Conservation (phyloP, 2,329 filamentous ascomycete species). For the Fusarium sambucinum region DNA sequence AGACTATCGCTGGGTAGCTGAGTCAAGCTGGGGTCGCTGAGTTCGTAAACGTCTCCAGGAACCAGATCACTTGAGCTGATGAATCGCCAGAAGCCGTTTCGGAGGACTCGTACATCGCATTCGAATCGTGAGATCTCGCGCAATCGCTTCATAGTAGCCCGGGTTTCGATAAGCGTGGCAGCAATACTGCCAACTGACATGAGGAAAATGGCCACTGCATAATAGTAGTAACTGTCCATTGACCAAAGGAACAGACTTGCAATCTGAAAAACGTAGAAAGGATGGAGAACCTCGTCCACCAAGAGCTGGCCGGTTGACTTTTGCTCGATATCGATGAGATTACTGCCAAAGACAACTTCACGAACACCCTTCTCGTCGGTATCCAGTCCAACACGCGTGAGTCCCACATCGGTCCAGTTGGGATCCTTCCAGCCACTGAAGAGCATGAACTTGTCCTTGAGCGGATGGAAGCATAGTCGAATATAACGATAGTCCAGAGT, state of each 20-base stretch:
- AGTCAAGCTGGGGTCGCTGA: slow-evolving; percentile 89
- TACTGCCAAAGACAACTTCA: slow-evolving; percentile 88
- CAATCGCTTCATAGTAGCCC: slow-evolving; percentile 88
- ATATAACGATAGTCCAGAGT: slow-evolving; percentile 94
- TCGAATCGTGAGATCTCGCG: slow-evolving; percentile 94
- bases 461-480: slow-evolving; percentile 89
- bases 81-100: slow-evolving; percentile 95
- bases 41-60: slow-evolving; percentile 95
- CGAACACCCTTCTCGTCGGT: slow-evolving; percentile 87
- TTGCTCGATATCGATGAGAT: slow-evolving; percentile 92
- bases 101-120: slow-evolving; percentile 91
- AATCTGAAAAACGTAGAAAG: slow-evolving; percentile 98
- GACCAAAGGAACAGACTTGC: slow-evolving; percentile 96
- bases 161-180: slow-evolving; percentile 90
- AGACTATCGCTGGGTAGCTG: slow-evolving; percentile 95
- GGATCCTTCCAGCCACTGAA: slow-evolving; percentile 96
- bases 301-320: slow-evolving; percentile 86
- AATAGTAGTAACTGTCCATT: slow-evolving; percentile 96
- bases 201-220: slow-evolving; percentile 91
- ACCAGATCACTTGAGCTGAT: slow-evolving; percentile 89
- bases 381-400: slow-evolving; percentile 83
- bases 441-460: slow-evolving; percentile 88
- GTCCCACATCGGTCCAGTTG: slow-evolving; percentile 81
- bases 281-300: slow-evolving; percentile 94
- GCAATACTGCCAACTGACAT: slow-evolving; percentile 95